Evolutionary conservation across 768 basidiomycete genomes (phyloP).

Genomic region (Hortiboletus campestris): DNA sequence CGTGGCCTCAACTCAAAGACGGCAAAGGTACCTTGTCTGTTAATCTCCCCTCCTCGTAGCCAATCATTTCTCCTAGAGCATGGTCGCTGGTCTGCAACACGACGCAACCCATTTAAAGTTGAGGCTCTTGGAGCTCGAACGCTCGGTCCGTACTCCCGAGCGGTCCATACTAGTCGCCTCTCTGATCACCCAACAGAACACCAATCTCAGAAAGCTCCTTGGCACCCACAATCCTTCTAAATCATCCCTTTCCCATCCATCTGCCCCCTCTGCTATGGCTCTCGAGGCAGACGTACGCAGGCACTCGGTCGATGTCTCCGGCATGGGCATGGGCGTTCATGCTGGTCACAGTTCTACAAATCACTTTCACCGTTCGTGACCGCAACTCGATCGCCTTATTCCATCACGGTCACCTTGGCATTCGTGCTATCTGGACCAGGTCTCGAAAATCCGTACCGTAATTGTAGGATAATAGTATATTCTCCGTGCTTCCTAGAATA

Average conservation of each 20-base stretch:
- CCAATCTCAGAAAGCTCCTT: slow-evolving; percentile 32
- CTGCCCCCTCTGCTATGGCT: slow-evolving; percentile 25
- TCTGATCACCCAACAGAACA: slow-evolving; percentile 21
- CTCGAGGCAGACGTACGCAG: slow-evolving; percentile 35
- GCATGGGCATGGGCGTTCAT: slow-evolving; percentile 31
- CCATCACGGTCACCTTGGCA: background rate
- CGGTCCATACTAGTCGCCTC: background rate
- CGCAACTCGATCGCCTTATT: background rate
- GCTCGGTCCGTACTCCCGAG: slow-evolving; percentile 45
- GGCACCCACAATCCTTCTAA: slow-evolving; percentile 23
- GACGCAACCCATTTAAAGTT: slow-evolving; percentile 58
- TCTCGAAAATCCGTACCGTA: slow-evolving; percentile 12
- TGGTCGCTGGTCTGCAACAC: slow-evolving; percentile 69
- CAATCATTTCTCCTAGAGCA: slow-evolving; percentile 45
- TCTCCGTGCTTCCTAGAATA: slow-evolving; percentile 3
- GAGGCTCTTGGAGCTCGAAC: slow-evolving; percentile 66
- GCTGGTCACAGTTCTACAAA: slow-evolving; percentile 1
- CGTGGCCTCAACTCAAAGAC: slow-evolving; percentile 75
- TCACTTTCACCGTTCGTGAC: slow-evolving; percentile 10
- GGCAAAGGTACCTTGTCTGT: slow-evolving; percentile 52
- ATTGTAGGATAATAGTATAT: slow-evolving; percentile 20
- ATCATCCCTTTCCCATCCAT: slow-evolving; percentile 20
- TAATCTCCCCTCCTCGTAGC: background rate
- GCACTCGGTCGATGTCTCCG: slow-evolving; percentile 32
- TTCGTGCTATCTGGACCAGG: background rate